phyloP scores from a whole-genome alignment of 805 yeast species.

The Tetrapisispora nanseiensis region DNA sequence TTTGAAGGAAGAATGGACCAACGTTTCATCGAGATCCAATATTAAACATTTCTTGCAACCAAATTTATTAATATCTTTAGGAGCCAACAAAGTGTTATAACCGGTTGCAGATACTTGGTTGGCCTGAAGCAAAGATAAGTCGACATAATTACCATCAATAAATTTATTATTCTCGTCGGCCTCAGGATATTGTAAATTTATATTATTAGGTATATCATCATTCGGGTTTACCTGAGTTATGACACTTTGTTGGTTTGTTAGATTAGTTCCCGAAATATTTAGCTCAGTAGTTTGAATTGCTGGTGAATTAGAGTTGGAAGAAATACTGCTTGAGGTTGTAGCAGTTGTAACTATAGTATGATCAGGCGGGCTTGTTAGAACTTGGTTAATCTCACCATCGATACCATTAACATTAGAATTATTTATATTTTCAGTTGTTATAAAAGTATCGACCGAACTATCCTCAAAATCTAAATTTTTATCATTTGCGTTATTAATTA shows the following conservation, averaged over 20 bases:
- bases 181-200: neutral
- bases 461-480: constrained; percentile 18
- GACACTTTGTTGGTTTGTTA: neutral
- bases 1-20: constrained; percentile 92
- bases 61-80: constrained; percentile 33
- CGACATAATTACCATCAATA: constrained; percentile 34
- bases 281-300: neutral
- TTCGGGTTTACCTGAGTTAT: neutral
- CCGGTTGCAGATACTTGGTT: constrained; percentile 61
- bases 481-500: constrained; percentile 10
- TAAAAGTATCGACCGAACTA: constrained; percentile 19
- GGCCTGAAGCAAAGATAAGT: constrained; percentile 55
- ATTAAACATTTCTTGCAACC: constrained; percentile 74
- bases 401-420: neutral
- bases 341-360: neutral
- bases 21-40: constrained; percentile 88
- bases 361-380: neutral
- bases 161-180: neutral
- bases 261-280: neutral
- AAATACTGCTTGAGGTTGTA: constrained; percentile 2
- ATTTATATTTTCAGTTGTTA: neutral
- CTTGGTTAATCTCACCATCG: neutral
- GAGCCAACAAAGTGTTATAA: constrained; percentile 56
- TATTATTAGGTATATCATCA: neutral
- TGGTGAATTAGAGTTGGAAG: neutral